Base-by-base conservation (phyloP, 164 flowering plant genomes). In the Magnolia changhungtana region DNA sequence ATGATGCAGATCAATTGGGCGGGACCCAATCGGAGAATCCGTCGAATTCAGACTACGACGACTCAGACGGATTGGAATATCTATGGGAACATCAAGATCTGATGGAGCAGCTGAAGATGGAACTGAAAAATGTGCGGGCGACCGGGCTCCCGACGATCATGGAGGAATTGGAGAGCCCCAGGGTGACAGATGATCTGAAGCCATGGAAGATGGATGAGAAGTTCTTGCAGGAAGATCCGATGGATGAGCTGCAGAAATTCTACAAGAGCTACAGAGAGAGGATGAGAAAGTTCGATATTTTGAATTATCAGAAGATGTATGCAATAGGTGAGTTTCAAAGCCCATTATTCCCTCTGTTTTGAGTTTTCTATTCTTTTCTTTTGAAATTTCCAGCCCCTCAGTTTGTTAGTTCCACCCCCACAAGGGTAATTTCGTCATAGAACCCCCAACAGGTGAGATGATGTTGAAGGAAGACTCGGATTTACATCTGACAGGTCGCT, bases 61-160 rank as follows among this genome's bases (percentile, higher is more conserved):
- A 90, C 50, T 63, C 83, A 10, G 80, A 82, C 45, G 78, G 75
- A 29, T 74, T 91, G 69, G 98, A 94, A 76, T 76, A 86, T 3
- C 72, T 84, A 72, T 91, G 98, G 99, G 98, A 96, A 77, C 99
- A 96, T 75, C 98, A 96, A 78, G 94, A 96, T 10, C 79, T 96
- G 83, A 84, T 96, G 13, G 98, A 96, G 61, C 98, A 96, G 78
- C 84, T 96, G 78, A 88, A 84, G 63, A 86, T 88, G 91, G 99
- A 96, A 77, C 73, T 96, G 72, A 91, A 77, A 66, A 94, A 92
- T 78, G 98, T 85, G 7, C 90, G 86, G 79, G 92, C 92, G 7
- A 88, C 86, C 10, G 96, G 98, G 7, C 86, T 96, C 31, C 98
- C 98, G 0, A 96, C 98, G 3, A 96, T 96, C 21, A 51, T 90